Conservation (phyloP, 2,329 filamentous ascomycete genomes). For the Calonectria hongkongensis region DNA sequence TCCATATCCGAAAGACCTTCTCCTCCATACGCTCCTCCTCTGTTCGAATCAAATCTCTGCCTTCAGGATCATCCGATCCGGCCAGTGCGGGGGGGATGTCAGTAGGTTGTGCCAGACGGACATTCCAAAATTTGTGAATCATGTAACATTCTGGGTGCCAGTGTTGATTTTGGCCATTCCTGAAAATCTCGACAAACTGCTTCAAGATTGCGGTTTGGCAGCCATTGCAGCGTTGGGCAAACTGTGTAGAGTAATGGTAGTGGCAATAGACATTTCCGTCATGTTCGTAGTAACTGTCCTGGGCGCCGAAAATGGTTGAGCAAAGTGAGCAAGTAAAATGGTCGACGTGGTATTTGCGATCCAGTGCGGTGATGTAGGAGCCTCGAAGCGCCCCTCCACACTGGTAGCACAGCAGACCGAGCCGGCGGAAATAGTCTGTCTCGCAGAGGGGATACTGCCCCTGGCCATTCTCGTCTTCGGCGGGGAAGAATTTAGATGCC, state of each 20-base stretch:
- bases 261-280: conserved; percentile 98
- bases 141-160: conserved; percentile 99
- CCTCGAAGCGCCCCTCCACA: conserved; percentile 95
- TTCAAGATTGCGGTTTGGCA: conserved; percentile 98
- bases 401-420: conserved; percentile 92
- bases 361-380: conserved; percentile 97
- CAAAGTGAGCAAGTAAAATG: conserved; percentile 99
- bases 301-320: conserved; percentile 96
- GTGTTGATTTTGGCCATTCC: conserved; percentile 98
- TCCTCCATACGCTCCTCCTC: conserved; percentile 97
- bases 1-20: conserved; percentile 99
- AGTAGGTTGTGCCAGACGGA: conserved; percentile 82
- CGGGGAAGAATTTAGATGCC: conserved; percentile 98
- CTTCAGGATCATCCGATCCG: conserved; percentile 72
- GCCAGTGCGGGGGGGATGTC: conserved; percentile 67
- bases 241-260: conserved; percentile 98
- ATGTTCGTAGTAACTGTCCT: conserved; percentile 99
- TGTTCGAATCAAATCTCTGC: conserved; percentile 84
- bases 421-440: conserved; percentile 95
- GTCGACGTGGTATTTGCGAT: conserved; percentile 99
- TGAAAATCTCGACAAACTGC: conserved; percentile 99
- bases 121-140: conserved; percentile 99
- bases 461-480: conserved; percentile 90
- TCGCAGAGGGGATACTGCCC: conserved; percentile 97
- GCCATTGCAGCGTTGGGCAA: conserved; percentile 96